Conservation (phyloP, 2,329 filamentous ascomycete species). For the Phyllosticta citriasiana region DNA sequence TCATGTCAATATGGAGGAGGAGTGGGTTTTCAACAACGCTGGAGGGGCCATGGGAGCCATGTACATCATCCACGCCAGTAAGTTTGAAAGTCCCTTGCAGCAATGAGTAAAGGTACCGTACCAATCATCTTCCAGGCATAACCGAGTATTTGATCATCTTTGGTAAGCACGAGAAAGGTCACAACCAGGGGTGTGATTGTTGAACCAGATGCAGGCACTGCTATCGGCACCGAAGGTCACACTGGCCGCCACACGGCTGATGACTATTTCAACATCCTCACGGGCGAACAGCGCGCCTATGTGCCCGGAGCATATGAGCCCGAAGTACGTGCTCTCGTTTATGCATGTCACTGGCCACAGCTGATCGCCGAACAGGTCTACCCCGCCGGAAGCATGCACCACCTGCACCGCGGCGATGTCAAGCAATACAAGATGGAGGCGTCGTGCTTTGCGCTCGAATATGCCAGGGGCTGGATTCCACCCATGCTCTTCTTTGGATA, state of each 20-base stretch:
- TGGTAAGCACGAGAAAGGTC: constrained; percentile 23
- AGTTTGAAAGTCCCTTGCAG: constrained; percentile 22
- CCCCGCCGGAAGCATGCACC: constrained; percentile 58
- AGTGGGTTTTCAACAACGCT: constrained; percentile 89
- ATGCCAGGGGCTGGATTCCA: constrained; percentile 82
- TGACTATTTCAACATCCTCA: constrained; percentile 89
- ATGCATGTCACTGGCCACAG: background rate
- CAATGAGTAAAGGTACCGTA: background rate
- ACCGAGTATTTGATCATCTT: constrained; percentile 90
- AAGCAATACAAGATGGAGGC: constrained; percentile 79
- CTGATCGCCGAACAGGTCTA: constrained; percentile 39
- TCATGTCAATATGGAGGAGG: constrained; percentile 60
- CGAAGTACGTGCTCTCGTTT: constrained; percentile 31
- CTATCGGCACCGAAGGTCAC: constrained; percentile 80
- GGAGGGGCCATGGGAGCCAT: constrained; percentile 87
- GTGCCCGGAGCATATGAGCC: constrained; percentile 55
- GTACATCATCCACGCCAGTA: constrained; percentile 81
- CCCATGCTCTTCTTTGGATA: constrained; percentile 88
- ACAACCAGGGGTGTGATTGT: background rate
- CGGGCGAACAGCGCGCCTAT: constrained; percentile 68
- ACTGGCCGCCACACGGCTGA: constrained; percentile 81
- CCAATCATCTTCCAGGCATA: constrained; percentile 41
- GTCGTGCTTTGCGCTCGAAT: constrained; percentile 71
- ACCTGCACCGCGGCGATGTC: constrained; percentile 58
- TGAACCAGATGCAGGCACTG: constrained; percentile 41